phyloP scores from a whole-genome alignment of 306 rosid genomes.

The Carpinus viminea region DNA sequence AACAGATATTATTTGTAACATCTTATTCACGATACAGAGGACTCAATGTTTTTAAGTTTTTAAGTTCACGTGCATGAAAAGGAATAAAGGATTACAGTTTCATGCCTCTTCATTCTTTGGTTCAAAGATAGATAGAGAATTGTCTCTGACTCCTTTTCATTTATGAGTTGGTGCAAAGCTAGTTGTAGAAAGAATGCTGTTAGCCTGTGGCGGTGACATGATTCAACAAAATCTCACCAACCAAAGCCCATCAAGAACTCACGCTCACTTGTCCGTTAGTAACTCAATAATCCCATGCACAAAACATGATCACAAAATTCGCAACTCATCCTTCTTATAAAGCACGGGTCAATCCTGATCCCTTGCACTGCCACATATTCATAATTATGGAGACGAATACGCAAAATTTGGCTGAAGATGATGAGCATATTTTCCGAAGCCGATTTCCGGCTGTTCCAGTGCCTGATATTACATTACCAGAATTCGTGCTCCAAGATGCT shows the following conservation, averaged over 20 bases:
- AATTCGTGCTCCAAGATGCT: constrained; percentile 69
- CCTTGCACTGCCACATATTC: constrained; percentile 1
- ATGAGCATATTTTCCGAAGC: constrained; percentile 66
- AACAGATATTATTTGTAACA: too few relatives aligned
- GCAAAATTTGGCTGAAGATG: constrained; percentile 24
- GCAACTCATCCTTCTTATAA: constrained; percentile 27
- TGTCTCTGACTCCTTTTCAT: background rate
- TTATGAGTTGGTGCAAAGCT: background rate
- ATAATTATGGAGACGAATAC: constrained; percentile 41
- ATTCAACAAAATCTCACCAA: constrained; percentile 58
- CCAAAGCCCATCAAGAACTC: constrained; percentile 23
- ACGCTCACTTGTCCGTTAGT: constrained; percentile 38
- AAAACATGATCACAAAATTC: constrained; percentile 28
- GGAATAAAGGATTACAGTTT: background rate
- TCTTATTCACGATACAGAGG: too few relatives aligned
- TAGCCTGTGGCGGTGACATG: constrained; percentile 42
- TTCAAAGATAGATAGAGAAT: background rate
- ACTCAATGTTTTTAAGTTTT: background rate
- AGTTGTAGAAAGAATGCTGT: constrained; percentile 28
- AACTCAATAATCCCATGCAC: constrained; percentile 36
- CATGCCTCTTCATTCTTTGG: background rate
- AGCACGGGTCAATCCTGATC: background rate
- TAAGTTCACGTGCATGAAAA: background rate
- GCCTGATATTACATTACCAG: constrained; percentile 72
- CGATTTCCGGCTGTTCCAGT: constrained; percentile 49